These are phyloP conservation scores for Paramecium sexaurelia DNA, from an alignment of 73 alveolate species.

Conservation along the genomic window DNA sequence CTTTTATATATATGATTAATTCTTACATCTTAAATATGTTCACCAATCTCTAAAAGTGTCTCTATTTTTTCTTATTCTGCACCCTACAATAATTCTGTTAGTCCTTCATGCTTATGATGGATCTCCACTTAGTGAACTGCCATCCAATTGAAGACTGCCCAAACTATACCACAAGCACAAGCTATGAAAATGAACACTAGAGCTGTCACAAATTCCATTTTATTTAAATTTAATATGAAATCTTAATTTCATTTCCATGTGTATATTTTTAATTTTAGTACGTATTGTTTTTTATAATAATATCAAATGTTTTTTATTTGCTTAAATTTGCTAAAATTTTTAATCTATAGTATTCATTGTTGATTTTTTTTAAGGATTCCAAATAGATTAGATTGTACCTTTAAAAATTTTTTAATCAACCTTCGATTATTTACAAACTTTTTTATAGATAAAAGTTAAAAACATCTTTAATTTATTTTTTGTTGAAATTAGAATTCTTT, in stretches of 20 bases:
- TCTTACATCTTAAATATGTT: conserved; percentile 48
- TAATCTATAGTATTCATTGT: no score
- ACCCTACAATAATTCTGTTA: conserved; percentile 40
- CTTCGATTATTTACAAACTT: no score
- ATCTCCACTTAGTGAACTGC: conserved; percentile 51
- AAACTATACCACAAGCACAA: conserved; percentile 51
- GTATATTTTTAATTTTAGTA: background rate
- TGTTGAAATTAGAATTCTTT: no score
- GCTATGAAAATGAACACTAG: conserved; percentile 53
- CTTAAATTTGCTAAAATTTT: no score
- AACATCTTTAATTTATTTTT: no score
- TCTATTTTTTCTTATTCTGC: conserved; percentile 66
- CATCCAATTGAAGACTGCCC: conserved; percentile 63
- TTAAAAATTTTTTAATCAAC: no score
- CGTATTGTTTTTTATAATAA: no score
- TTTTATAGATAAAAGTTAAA: no score
- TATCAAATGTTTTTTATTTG: no score
- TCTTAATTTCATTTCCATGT: background rate
- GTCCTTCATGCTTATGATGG: background rate
- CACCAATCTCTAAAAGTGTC: conserved; percentile 37
- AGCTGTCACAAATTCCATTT: conserved; percentile 57
- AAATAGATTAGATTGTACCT: no score
- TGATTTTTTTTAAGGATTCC: no score
- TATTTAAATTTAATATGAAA: background rate
- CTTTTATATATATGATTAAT: background rate